Percentiles rank a stretch among this genome's conserved stretches.
phyloP scores from a whole-genome alignment of 2,329 filamentous ascomycete species.

The Cladosporium sp. region DNA sequence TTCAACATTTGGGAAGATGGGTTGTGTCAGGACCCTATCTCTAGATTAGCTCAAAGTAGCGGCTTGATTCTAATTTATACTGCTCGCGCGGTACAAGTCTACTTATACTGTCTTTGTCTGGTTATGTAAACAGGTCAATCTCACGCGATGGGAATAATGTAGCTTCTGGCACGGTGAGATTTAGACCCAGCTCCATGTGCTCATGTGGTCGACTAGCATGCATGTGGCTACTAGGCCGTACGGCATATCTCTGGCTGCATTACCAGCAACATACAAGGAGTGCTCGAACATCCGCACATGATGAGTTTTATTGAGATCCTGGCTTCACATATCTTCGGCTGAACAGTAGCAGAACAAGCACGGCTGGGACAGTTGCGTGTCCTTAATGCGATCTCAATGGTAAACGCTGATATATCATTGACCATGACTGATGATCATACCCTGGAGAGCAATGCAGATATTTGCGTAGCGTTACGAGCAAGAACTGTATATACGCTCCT shows the following conservation, averaged over 20 bases:
- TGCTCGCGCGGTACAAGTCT: conserved; percentile 1
- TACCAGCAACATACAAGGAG: neutral
- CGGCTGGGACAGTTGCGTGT: too few relatives aligned
- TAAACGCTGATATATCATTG: too few relatives aligned
- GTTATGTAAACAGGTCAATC: neutral
- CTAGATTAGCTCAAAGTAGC: neutral
- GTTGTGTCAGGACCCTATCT: neutral
- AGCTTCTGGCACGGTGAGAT: neutral
- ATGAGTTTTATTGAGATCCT: too few relatives aligned
- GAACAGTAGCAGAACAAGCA: too few relatives aligned
- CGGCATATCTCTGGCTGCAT: neutral
- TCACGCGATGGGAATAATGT: neutral
- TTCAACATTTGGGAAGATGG: neutral
- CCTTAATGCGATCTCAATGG: too few relatives aligned
- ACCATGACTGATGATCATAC: too few relatives aligned
- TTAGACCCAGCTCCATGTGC: neutral
- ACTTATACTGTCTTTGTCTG: neutral
- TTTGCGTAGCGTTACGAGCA: too few relatives aligned
- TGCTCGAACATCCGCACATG: too few relatives aligned
- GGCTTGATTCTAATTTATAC: neutral
- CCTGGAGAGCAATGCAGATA: too few relatives aligned
- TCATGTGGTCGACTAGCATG: neutral
- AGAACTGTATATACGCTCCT: too few relatives aligned
- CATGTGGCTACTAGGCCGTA: neutral
- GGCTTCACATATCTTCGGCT: too few relatives aligned